Evolutionary conservation across 108 stramenopile species (phyloP).

Genomic region (Conticribra weissflogii): DNA sequence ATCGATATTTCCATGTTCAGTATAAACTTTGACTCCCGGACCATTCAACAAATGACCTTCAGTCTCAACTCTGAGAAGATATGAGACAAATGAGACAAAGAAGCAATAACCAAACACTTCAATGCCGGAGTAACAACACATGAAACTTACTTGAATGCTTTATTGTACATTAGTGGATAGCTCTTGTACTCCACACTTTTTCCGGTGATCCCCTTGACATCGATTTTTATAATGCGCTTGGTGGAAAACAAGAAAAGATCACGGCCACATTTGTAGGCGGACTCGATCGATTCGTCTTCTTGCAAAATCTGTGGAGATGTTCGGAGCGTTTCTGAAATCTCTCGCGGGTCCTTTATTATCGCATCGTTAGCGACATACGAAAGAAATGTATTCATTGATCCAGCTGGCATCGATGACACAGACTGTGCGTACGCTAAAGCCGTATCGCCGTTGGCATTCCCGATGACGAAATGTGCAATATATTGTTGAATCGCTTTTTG

Average conservation of each 20-base stretch:
- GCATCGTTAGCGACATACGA: conserved; percentile 49
- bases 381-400: conserved; percentile 35
- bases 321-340: conserved; percentile 50
- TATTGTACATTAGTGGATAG: conserved; percentile 56
- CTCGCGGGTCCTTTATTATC: conserved; percentile 50
- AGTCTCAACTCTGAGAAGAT: conserved; percentile 55
- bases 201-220: conserved; percentile 67
- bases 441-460: conserved; percentile 35
- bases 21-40: conserved; percentile 48
- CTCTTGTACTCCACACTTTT: conserved; percentile 64
- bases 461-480: conserved; percentile 60
- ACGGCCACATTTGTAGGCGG: conserved; percentile 59
- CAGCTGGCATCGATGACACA: conserved; percentile 14
- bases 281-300: conserved; percentile 57
- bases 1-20: conserved; percentile 32
- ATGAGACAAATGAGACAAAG: too few relatives aligned
- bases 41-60: conserved; percentile 55
- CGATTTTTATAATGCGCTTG: conserved; percentile 57
- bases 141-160: conserved; percentile 37
- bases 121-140: too few relatives aligned
- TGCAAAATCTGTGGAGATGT: conserved; percentile 57
- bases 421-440: conserved; percentile 43
- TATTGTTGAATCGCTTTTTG: conserved; percentile 60
- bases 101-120: too few relatives aligned
- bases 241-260: conserved; percentile 63